A percentile compares a stretch with the other conserved stretches of the same genome.
Evolutionary conservation across 441 rosid species (phyloP).

Genomic region (Macaranga tanarius): DNA sequence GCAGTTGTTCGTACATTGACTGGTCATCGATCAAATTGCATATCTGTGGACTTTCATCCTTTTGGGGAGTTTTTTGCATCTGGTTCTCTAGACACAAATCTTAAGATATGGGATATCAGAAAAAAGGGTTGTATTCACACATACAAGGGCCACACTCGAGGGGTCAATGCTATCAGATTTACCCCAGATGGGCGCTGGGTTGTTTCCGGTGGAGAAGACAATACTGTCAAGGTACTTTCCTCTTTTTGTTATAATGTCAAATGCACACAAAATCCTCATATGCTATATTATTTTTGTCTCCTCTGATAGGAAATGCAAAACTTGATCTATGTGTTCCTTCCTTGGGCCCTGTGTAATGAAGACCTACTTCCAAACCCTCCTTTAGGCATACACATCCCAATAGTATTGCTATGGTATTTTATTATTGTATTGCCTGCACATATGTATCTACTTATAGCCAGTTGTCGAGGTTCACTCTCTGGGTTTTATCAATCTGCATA

Average conservation of each 20-base stretch:
- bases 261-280: neutral
- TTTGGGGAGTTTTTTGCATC: constrained; percentile 99
- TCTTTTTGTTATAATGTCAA: constrained; percentile 17
- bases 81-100: constrained; percentile 93
- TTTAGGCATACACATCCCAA: neutral
- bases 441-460: neutral
- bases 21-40: constrained; percentile 97
- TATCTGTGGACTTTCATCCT: constrained; percentile 95
- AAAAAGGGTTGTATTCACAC: constrained; percentile 98
- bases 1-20: constrained; percentile 91
- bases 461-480: neutral
- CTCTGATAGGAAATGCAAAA: constrained; percentile 4
- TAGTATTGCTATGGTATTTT: no score
- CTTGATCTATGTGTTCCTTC: neutral
- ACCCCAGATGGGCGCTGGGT: constrained; percentile 99
- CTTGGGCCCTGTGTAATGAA: neutral
- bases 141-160: constrained; percentile 96
- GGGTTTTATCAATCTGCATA: neutral
- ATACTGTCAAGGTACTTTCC: constrained; percentile 74
- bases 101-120: constrained; percentile 99
- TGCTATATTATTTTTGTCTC: neutral
- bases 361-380: neutral
- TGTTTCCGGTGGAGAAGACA: constrained; percentile 99
- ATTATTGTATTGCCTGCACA: neutral
- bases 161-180: constrained; percentile 93